Evolutionary conservation across 1,284 basidiomycete species (phyloP), one percentile per base, ranked within the genome.

Genomic region (Ceratobasidium papillatum): DNA sequence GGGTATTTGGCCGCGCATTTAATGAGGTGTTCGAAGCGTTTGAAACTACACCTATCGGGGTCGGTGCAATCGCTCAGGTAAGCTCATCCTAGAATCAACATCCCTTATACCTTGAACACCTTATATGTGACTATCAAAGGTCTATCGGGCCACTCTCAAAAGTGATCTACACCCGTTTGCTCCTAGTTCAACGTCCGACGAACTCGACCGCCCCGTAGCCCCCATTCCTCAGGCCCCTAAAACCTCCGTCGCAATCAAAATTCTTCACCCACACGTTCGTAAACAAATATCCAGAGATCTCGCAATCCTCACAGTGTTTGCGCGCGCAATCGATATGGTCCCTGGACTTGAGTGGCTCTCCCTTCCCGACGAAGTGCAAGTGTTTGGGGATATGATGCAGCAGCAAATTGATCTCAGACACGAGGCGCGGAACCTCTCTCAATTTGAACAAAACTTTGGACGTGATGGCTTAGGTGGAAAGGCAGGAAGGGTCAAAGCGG

Each of bases 271-370:
- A 0, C 84, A 87, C 66, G 95, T 95, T 17, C 84, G 85, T 34
- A 92, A 94, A 80, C 92, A 88, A 49, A 98, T 99, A 75, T 85
- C 86, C 19, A 88, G 96, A 49, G 97, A 99, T 83, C 89, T 99
- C 69, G 87, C 91, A 72, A 99, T 99, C 84, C 96, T 99, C 95
- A 86, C 88, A 43, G 92, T 98, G 85, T 99, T 99, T 81, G 96
- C 98, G 25, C 86, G 86, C 52, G 82, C 89, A 58, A 86, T 99
- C 78, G 90, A 94, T 74, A 74, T 91, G 22, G 83, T 99, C 73
- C 98, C 98, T 0, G 95, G 96, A 17, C 95, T 98, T 89, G 87
- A 96, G 78, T 99, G 98, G 98, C 83, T 99, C 47, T 98, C 95
- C 11, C 88, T 99, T 12, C 95, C 96, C 0, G 95, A 99, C 80